Percentiles rank a stretch among this genome's conserved stretches.
These are phyloP conservation scores for Talaromyces atroroseus DNA, from an alignment of 2,329 filamentous ascomycete species.

Conservation along the genomic window DNA sequence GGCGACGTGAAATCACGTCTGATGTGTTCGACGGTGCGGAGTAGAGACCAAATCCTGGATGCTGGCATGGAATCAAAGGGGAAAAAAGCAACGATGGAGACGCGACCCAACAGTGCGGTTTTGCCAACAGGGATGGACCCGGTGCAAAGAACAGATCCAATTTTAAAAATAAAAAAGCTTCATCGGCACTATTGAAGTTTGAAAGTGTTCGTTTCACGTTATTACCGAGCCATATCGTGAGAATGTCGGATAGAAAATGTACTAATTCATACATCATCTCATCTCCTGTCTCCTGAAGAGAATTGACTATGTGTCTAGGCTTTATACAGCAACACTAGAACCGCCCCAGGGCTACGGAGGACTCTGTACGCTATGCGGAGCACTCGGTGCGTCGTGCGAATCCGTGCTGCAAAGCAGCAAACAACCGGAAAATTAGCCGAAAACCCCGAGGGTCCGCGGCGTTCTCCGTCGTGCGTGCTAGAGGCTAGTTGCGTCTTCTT, in stretches of 20 bases:
- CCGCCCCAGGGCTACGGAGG: too few species aligned
- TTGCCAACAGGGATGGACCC: conserved; percentile 1
- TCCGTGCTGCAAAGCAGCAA: not conserved
- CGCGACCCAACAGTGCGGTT: conserved; percentile 4
- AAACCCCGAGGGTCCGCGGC: not conserved
- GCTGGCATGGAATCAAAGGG: not conserved
- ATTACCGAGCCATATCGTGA: not conserved
- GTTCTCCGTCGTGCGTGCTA: too few species aligned
- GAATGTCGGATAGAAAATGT: too few species aligned
- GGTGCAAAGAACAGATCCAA: not conserved
- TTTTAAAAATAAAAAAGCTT: not conserved
- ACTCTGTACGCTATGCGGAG: not conserved
- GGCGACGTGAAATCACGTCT: not conserved
- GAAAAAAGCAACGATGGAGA: not conserved
- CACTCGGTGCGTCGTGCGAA: too few species aligned
- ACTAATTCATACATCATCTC: too few species aligned
- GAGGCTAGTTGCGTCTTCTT: not conserved
- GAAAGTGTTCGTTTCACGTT: not conserved
- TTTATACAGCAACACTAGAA: too few species aligned
- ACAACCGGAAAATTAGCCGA: not conserved
- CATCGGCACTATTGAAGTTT: not conserved
- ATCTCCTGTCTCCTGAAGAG: too few species aligned
- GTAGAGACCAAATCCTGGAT: too few species aligned
- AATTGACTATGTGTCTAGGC: too few species aligned
- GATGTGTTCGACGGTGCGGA: not conserved